Evolutionary conservation across 1,284 basidiomycete species (phyloP), one percentile per base, ranked within the genome.

Genomic region (Papiliotrema fonsecae): DNA sequence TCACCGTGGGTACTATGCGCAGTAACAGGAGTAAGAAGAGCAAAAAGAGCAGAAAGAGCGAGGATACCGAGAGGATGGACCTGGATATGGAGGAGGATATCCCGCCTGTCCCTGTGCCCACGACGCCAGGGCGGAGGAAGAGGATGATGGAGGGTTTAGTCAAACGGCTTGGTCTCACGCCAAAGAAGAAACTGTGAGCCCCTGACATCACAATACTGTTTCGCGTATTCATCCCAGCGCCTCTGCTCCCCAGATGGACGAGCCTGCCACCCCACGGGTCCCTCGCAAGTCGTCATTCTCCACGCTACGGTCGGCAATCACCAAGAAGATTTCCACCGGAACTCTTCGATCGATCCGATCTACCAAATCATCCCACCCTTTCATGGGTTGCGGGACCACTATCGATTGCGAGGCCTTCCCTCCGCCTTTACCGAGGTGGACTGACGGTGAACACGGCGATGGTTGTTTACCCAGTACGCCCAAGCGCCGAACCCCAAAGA

Each of bases 61-160:
- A 55, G 44, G 58, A 58, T 21, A 55, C 47, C 14, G 42, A 53
- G 16, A 47, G 49, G 36, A 46, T 45, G 51, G 41, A 50, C 16
- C 42, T 55, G 45, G 63, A 64, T 25, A 28, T 52, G 30, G 57
- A 51, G 18, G 28, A 45, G 28, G 45, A 52, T 35, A 28, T 47
- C 21, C 58, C 53, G 27, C 58, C 54, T 27, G 39, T 55, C 14
- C 19, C 42, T 18, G 43, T 53, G 19, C 60, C 64, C 4, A 32
- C 21, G 5, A 64, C 64, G 10, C 62, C 62, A 1, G 54, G 61
- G 2, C 54, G 52, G 44, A 58, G 57, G 24, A 48, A 52, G 37
- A 45, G 59, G 40, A 53, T 62, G 48, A 54, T 65, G 48, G 54
- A 58, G 34, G 61, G 58, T 19, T 38, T 64, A 21, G 63, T 54